Base-by-base conservation (phyloP, 2,329 filamentous ascomycete genomes). In the Cryphonectria carpinicola region DNA sequence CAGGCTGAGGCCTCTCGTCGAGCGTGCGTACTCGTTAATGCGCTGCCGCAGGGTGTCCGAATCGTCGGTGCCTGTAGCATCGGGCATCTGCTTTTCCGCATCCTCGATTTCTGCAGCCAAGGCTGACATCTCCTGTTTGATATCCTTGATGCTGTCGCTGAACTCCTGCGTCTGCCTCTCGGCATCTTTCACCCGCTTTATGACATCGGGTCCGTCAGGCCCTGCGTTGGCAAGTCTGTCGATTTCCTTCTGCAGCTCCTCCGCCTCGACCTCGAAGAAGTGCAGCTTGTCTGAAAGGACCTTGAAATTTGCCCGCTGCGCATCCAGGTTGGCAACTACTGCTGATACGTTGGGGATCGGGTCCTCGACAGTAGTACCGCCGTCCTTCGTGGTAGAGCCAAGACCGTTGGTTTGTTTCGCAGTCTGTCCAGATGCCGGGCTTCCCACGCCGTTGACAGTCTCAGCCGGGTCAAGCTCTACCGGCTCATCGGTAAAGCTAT, bases 1-100 rank as follows among this genome's bases (percentile, higher is more conserved):
- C 1, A 92, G 81, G 1, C 85, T 80, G 17, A 91, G 79, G 1
- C 90, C 90, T 73, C 90, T 83, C 1, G 87, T 90, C 3, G 82
- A 79, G 43, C 87, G 84, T 56, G 88, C 79, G 76, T 91, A 92
- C 22, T 87, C 84, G 49, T 79, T 82, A 66, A 85, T 83, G 65
- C 74, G 72, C 66, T 73, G 69, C 65, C 71, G 65, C 61, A 76
- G 69, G 52, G 76, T 71, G 68, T 78, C 76, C 25, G 74, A 69
- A 13, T 69, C 73, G n/a, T 74, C 68, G 7, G 62, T 28, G 46
- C 68, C 67, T 14, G 67, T 49, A 8, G 39, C 14, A 22, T 65
- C 37, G n/a, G 63, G 69, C 25, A 75, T 69, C 65, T 76, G 71
- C 71, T 74, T 78, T 71, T 79, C 76, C 4, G 77, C 74, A 70